Conservation (phyloP, 495 filamentous ascomycete genomes). For the Neurospora tetraspora region DNA sequence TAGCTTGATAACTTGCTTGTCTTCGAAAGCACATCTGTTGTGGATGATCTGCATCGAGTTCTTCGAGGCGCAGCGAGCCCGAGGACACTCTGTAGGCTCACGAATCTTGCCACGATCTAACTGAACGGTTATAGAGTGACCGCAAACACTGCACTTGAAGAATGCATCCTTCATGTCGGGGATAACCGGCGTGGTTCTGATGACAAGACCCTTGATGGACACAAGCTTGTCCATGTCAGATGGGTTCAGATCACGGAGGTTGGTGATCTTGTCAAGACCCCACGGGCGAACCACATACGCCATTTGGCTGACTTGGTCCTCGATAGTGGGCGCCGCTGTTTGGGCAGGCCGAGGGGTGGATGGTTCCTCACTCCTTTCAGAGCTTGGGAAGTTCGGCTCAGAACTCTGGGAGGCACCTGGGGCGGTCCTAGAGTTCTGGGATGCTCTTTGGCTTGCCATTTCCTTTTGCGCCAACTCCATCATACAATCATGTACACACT, state of each 20-base stretch:
- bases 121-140: slow-evolving; percentile 79
- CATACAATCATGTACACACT: slow-evolving; percentile 85
- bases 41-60: slow-evolving; percentile 99
- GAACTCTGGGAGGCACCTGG: slow-evolving; percentile 47
- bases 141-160: slow-evolving; percentile 89
- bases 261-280: slow-evolving; percentile 76
- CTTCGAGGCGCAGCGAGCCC: slow-evolving; percentile 67
- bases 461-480: slow-evolving; percentile 76
- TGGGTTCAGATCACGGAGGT: slow-evolving; percentile 92
- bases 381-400: slow-evolving; percentile 62
- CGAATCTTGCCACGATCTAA: slow-evolving; percentile 94
- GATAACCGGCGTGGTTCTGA: slow-evolving; percentile 90
- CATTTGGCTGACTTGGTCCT: slow-evolving; percentile 55
- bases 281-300: slow-evolving; percentile 81
- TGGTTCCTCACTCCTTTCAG: slow-evolving; percentile 50
- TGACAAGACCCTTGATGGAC: slow-evolving; percentile 92
- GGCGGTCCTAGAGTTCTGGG: background rate
- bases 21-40: slow-evolving; percentile 88
- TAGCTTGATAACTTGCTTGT: slow-evolving; percentile 98
- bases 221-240: slow-evolving; percentile 82
- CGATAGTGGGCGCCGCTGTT: slow-evolving; percentile 23
- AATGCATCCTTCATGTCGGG: slow-evolving; percentile 95
- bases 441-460: slow-evolving; percentile 56
- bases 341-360: slow-evolving; percentile 21
- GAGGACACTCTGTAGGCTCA: slow-evolving; percentile 84